Conservation (phyloP, 1,284 basidiomycete genomes). For the Apiotrichum akiyoshidainum region DNA sequence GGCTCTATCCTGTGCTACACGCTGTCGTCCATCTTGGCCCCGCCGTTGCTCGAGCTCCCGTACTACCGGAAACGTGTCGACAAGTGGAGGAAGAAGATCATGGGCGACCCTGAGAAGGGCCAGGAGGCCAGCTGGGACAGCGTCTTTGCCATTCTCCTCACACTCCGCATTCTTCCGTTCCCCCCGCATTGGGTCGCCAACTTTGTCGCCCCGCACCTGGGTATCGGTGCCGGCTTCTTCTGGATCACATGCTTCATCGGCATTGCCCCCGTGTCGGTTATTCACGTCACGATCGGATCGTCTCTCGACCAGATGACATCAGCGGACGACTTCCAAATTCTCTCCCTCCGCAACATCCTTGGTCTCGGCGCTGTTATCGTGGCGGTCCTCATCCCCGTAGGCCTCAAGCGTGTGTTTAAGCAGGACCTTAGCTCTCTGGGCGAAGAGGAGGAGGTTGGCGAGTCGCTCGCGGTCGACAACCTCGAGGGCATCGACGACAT, state of each 20-base stretch:
- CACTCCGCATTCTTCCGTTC: constrained; percentile 83
- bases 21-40: constrained; percentile 83
- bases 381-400: constrained; percentile 88
- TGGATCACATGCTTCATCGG: constrained; percentile 89
- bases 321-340: constrained; percentile 83
- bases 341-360: constrained; percentile 82
- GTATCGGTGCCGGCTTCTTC: constrained; percentile 78
- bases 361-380: constrained; percentile 76
- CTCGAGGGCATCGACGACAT: constrained; percentile 23
- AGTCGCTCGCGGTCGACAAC: constrained; percentile 6
- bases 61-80: constrained; percentile 59
- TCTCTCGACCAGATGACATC: constrained; percentile 93
- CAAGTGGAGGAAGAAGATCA: constrained; percentile 49
- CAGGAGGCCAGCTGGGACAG: constrained; percentile 45
- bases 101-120: constrained; percentile 48
- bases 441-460: constrained; percentile 31
- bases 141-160: constrained; percentile 71
- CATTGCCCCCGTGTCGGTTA: constrained; percentile 84
- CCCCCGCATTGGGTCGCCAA: constrained; percentile 95
- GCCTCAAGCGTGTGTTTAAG: constrained; percentile 58
- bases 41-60: constrained; percentile 78
- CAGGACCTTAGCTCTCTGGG: constrained; percentile 47
- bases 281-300: constrained; percentile 92
- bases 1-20: constrained; percentile 91
- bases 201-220: constrained; percentile 86